Base-by-base conservation (phyloP, 495 filamentous ascomycete species). In the Aspergillus steynii region DNA sequence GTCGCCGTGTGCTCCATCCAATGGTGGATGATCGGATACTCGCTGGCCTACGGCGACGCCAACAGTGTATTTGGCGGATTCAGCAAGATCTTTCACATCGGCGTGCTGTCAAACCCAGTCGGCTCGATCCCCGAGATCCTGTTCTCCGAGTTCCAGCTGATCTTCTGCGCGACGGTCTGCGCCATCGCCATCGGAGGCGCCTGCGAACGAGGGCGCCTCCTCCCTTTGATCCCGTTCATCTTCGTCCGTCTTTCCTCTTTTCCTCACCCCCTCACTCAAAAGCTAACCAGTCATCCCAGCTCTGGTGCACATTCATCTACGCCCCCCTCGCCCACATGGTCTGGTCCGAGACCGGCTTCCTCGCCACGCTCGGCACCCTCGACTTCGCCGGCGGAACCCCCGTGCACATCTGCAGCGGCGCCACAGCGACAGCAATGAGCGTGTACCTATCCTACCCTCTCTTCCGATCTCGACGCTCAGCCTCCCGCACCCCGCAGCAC, bases 81-180 rank as follows among this genome's bases (percentile, higher is more conserved):
- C 51, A 68, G 68, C 55, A 74, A 79, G 50, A 64, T 63, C 3
- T 77, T 77, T 56, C 77, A 79, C 47, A 55, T 62, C 5, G 70
- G 67, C 20, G 75, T 79, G 12, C 69, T 81, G 0, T 72, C 70
- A 1, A 63, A 79, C 12, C 77, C 78, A 2, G 65, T 81, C 5
- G 76, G 75, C 8, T 68, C 73, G 0, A 77, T 82, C 20, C 82
- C 82, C 2, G 82, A 82, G 54, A 76, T 84, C 42, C 68, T 83
- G 8, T 83, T 82, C 67, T 77, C 77, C 25, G 66, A 83, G 45
- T 84, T 82, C 61, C 82, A 84, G 68, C 72, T 80, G 57, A 74
- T 83, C 42, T 85, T 83, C 69, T 77, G 76, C 64, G 79, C 78
- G 28, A 78, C 76, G 31, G 81, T 82, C 1, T 78, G 78, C 54